These are phyloP conservation scores for Mycena chlorophos DNA, from an alignment of 768 basidiomycete species.

Conservation along the genomic window DNA sequence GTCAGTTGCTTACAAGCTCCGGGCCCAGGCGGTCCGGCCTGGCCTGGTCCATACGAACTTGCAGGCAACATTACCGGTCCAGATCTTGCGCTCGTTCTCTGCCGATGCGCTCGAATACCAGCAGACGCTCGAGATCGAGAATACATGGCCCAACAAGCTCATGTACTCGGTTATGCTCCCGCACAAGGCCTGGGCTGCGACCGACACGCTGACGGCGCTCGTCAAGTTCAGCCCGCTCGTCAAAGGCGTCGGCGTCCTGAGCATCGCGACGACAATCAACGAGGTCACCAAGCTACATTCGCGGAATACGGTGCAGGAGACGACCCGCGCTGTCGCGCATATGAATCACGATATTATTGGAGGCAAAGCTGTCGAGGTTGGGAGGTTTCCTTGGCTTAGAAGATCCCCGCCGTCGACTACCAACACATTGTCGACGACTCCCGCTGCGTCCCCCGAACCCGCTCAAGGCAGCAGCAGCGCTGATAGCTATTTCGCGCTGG, in stretches of 20 bases:
- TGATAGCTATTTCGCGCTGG: constrained; percentile 11
- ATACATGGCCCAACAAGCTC: constrained; percentile 96
- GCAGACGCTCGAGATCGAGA: constrained; percentile 93
- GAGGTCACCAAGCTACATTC: constrained; percentile 69
- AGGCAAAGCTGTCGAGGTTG: constrained; percentile 51
- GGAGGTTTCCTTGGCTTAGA: constrained; percentile 19
- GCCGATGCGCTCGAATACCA: constrained; percentile 91
- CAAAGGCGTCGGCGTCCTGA: constrained; percentile 78
- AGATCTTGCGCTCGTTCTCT: constrained; percentile 71
- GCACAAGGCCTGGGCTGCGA: constrained; percentile 94
- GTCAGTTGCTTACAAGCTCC: constrained; percentile 83
- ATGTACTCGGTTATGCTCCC: constrained; percentile 95
- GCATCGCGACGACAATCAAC: constrained; percentile 65
- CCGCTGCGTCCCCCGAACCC: not conserved
- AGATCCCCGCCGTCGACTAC: constrained; percentile 3
- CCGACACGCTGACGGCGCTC: constrained; percentile 77
- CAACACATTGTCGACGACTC: not conserved
- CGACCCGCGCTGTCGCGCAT: constrained; percentile 58
- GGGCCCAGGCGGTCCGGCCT: constrained; percentile 78
- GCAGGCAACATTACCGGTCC: constrained; percentile 58
- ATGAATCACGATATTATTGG: constrained; percentile 67
- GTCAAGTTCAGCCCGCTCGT: constrained; percentile 85
- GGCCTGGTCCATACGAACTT: constrained; percentile 68
- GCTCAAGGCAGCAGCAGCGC: not conserved
- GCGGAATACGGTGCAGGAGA: constrained; percentile 58